Evolutionary conservation across 805 yeast genomes (phyloP), one percentile per base, ranked within the genome.

Genomic region (Metschnikowia cubensis): DNA sequence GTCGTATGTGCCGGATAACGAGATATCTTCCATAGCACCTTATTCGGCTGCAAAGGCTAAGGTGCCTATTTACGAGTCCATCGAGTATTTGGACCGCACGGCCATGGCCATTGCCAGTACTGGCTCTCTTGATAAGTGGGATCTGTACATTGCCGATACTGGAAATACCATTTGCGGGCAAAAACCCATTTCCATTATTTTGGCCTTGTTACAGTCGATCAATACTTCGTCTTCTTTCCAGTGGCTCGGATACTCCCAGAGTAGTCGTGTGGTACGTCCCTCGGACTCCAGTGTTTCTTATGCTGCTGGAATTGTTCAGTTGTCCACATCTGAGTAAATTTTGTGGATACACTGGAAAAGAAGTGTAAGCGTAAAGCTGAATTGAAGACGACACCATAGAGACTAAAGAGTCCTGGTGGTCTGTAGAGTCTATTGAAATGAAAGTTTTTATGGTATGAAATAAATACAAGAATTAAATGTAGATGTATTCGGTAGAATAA

Each of bases 111-210:
- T 84, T 2, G 73, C 85, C 0, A 65, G 82, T 0, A 60, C 59
- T 1, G 91, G 89, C 2, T 72, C 81, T 2, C 80, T 83, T 48
- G 59, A 62, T 1, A 67, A 68, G 6, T 94, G 96, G 89, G 75
- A 73, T 47, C 64, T 75, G 25, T 94, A 94, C 62, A 79, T 94
- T 4, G 67, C 69, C 5, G 57, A 55, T 1, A 89, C 98, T 0
- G 89, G 85, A 0, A 91, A 92, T 68, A 94, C 99, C 0, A 86
- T 94, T 15, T 94, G 99, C 67, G 99, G 99, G 0, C 87, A 90
- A 51, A 83, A 81, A 52, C 97, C 98, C 0, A 74, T 94, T 34
- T 79, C 81, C 2, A 71, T 89, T 7, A 63, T 92, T 17, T 63
- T 92, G 46, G 69, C 73, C 18, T 65, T 84, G 2, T 63, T 84